Evolutionary conservation across 352 stramenopile genomes (phyloP).

Genomic region (Pilasporangium apinafurcum): DNA sequence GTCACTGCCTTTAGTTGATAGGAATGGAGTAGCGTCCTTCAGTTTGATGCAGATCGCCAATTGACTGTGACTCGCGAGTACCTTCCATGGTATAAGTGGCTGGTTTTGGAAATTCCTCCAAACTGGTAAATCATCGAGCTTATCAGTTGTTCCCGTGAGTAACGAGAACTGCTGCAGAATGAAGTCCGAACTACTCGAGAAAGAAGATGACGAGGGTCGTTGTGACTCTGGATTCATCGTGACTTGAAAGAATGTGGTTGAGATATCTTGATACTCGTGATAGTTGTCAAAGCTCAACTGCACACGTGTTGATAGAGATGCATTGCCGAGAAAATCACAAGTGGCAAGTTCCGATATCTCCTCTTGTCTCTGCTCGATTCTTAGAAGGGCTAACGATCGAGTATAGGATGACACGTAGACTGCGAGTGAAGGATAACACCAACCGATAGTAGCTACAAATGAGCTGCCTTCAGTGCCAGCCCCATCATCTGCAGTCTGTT

Average conservation of each 20-base stretch:
- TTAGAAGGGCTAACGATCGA: constrained; percentile 5
- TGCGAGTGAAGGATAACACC: constrained; percentile 2
- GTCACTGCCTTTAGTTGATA: not conserved
- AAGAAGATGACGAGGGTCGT: not conserved
- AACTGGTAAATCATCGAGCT: constrained; percentile 33
- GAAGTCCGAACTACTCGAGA: constrained; percentile 9
- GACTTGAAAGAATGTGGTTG: constrained; percentile 39
- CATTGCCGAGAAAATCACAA: not conserved
- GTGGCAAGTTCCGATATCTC: no score
- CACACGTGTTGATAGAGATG: constrained; percentile 13
- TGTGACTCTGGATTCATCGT: constrained; percentile 11
- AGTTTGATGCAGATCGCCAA: constrained; percentile 48
- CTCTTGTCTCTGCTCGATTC: no score
- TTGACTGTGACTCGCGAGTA: constrained; percentile 31
- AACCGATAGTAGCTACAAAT: constrained; percentile 3
- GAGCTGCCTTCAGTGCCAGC: constrained; percentile 5
- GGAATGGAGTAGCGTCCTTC: constrained; percentile 8
- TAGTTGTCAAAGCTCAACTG: constrained; percentile 65
- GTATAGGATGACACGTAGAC: constrained; percentile 5
- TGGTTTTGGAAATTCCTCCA: constrained; percentile 56
- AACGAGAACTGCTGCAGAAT: constrained; percentile 50
- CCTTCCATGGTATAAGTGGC: constrained; percentile 39
- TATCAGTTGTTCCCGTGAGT: constrained; percentile 33
- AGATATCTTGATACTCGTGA: constrained; percentile 45
- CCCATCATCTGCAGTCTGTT: no score